Evolutionary conservation across 2,329 filamentous ascomycete species (phyloP).

Genomic region (Paraphoma chrysanthemicola): DNA sequence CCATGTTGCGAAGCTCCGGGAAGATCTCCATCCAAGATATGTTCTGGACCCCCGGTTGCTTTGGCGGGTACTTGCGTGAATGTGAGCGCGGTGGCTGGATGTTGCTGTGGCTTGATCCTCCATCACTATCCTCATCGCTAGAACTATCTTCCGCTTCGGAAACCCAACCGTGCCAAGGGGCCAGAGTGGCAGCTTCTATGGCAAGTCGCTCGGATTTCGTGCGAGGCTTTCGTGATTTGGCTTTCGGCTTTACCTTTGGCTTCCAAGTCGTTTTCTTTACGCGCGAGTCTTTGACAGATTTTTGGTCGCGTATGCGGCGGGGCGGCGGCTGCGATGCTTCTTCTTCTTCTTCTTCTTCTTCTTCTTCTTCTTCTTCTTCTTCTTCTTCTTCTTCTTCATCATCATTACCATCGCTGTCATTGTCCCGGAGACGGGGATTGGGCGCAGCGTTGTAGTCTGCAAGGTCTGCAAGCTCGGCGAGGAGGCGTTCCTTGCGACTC

Average conservation of each 20-base stretch:
- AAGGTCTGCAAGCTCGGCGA: conserved; percentile 5
- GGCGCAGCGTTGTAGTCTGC: conserved; percentile 10
- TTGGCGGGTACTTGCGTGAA: conserved; percentile 4
- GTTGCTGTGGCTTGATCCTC: neutral
- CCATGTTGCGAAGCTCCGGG: conserved; percentile 9
- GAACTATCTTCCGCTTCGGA: neutral
- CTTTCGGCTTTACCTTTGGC: neutral
- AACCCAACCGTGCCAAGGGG: neutral
- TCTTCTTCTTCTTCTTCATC: neutral
- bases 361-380: neutral
- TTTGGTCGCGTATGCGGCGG: neutral
- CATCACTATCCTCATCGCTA: conserved; percentile 1
- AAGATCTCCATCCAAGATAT: conserved; percentile 1
- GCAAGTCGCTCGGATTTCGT: neutral
- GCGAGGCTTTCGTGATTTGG: neutral
- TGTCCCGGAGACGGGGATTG: neutral
- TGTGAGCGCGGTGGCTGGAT: neutral
- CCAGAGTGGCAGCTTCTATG: neutral
- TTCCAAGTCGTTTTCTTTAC: neutral
- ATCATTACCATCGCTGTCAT: neutral
- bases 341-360: neutral
- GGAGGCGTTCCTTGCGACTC: neutral
- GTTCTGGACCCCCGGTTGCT: conserved; percentile 4
- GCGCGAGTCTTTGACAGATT: neutral
- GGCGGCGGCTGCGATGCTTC: neutral